Base-by-base conservation (phyloP, 352 stramenopile genomes). In the Pythium aquatile region DNA sequence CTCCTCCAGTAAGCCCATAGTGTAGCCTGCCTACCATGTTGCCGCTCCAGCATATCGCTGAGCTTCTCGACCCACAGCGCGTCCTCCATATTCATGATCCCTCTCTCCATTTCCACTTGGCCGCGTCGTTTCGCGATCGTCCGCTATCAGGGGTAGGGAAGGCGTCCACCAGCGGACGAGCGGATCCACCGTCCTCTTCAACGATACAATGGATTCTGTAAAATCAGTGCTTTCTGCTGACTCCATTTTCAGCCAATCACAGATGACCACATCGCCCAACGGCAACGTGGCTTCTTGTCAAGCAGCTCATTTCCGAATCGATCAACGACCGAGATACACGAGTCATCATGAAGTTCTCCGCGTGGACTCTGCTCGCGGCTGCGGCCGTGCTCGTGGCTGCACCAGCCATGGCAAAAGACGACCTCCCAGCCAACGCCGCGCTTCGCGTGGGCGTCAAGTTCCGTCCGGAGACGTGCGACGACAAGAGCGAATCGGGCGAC, bases 381-480 rank as follows among this genome's bases (percentile, higher is more conserved):
- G 65, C 80, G 51, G 71, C 67, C 42, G 73, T 67, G 17, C 54
- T 68, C 55, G 69, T 70, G 33, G 75, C 59, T 0, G 61, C 56
- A 37, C 47, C 58, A 7, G 73, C 75, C 53, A 64, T 86, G 64
- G 77, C 77, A 24, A 92, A 93, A 67, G 83, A 91, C 10, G 77
- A 95, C 54, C 73, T 95, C 20, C 69, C 86, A 26, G 58, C 79
- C 24, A 67, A 90, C 59, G 84, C 83, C 1, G 71, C 80, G 75
- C 74, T 95, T 40, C 86, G 84, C 59, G 78, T 93, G 20, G 86
- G 84, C 65, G 82, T 93, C 61, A 96, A 94, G 70, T 85, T 77
- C 68, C 81, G 85, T 28, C 87, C 87, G 1, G 72, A 90, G 55
- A 70, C 70, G 40, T 94, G 87, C 72, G 63, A 66, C 13, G 73